Conservation (phyloP, 2,329 filamentous ascomycete species). For the Aspergillus sojae region DNA sequence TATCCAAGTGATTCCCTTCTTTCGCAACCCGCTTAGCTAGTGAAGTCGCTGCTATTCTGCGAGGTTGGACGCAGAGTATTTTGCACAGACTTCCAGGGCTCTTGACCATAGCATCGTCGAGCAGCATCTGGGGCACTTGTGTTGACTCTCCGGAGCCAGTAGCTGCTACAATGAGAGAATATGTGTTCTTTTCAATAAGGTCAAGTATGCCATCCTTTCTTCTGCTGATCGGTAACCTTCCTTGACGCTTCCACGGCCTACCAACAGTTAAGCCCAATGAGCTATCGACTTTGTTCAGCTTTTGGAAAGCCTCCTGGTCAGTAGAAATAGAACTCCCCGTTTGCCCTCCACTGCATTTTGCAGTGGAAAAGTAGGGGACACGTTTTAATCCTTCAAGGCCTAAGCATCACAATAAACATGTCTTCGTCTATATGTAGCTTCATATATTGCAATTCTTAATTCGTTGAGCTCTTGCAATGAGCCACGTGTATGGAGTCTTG, state of each 20-base stretch:
- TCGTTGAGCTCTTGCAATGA: not conserved
- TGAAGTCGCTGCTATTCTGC: constrained; percentile 51
- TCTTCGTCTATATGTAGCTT: not conserved
- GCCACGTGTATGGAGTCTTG: not conserved
- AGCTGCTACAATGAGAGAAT: constrained; percentile 51
- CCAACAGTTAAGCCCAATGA: not conserved
- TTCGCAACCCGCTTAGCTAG: constrained; percentile 50
- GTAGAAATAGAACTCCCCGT: no score
- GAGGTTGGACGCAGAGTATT: constrained; percentile 54
- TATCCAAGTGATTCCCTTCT: constrained; percentile 43
- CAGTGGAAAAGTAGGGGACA: not conserved
- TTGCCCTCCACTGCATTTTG: not conserved
- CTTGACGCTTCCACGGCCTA: not conserved
- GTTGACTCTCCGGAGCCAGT: constrained; percentile 53
- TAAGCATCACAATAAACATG: not conserved
- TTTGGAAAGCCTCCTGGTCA: not conserved
- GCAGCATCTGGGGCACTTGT: constrained; percentile 57
- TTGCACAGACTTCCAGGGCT: constrained; percentile 49
- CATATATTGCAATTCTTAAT: not conserved
- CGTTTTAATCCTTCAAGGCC: not conserved
- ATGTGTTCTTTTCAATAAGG: constrained; percentile 43
- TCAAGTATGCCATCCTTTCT: constrained; percentile 39
- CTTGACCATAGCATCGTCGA: constrained; percentile 49
- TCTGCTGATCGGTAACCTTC: constrained; percentile 45
- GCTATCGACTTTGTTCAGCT: not conserved